These are phyloP conservation scores for Ochetophila trinervis DNA, from an alignment of 306 rosid genomes.

Conservation along the genomic window DNA sequence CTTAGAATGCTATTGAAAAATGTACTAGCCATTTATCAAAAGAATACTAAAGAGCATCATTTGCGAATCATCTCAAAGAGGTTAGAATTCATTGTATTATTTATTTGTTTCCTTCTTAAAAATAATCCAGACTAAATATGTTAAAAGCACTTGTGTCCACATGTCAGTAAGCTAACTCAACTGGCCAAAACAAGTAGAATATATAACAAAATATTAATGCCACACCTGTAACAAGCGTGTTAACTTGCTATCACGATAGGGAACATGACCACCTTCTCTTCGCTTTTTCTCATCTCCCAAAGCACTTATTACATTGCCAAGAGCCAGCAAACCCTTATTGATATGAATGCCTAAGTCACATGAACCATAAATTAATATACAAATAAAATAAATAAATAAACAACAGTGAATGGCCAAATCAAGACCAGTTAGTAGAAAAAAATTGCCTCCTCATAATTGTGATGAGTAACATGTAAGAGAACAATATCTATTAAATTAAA, in stretches of 20 bases:
- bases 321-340: slow-evolving; percentile 87
- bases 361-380: neutral
- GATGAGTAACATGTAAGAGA: neutral
- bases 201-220: neutral
- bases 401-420: neutral
- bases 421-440: too few relatives aligned
- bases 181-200: neutral
- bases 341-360: slow-evolving; percentile 79
- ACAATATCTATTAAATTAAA: neutral
- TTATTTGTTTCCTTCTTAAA: neutral
- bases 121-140: neutral
- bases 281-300: slow-evolving; percentile 94
- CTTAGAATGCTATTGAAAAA: too few relatives aligned
- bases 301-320: slow-evolving; percentile 96
- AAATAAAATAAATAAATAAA: neutral
- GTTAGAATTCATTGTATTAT: neutral
- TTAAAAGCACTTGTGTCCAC: neutral
- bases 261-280: slow-evolving; percentile 95
- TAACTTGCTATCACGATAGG: slow-evolving; percentile 94
- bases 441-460: neutral
- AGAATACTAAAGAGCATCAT: too few relatives aligned
- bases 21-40: too few relatives aligned
- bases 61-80: too few relatives aligned
- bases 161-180: neutral
- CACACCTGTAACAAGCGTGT: slow-evolving; percentile 89